These are phyloP conservation scores for Colletotrichum shisoi DNA, from an alignment of 2,329 filamentous ascomycete species.

Conservation along the genomic window DNA sequence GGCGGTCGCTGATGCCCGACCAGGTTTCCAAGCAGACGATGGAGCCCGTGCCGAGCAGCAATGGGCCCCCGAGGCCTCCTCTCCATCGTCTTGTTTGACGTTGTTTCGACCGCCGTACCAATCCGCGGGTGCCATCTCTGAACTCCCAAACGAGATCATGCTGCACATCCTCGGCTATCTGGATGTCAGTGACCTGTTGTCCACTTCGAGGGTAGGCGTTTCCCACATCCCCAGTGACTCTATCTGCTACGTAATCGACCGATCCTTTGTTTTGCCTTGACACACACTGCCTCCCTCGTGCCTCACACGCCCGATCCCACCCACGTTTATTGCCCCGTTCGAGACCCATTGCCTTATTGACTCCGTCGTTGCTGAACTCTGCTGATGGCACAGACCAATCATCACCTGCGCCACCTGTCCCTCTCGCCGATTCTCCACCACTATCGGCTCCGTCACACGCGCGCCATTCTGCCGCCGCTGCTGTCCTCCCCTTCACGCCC, in stretches of 20 bases:
- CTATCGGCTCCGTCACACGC: constrained; percentile 66
- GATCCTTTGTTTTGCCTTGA: neutral
- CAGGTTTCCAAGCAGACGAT: constrained; percentile 13
- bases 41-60: constrained; percentile 17
- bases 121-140: constrained; percentile 32
- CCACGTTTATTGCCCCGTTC: constrained; percentile 7
- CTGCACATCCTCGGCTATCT: constrained; percentile 64
- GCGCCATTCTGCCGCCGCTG: constrained; percentile 62
- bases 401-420: constrained; percentile 67
- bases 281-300: neutral
- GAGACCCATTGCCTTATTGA: constrained; percentile 12
- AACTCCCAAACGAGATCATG: constrained; percentile 65
- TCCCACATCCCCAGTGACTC: constrained; percentile 19
- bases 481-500: constrained; percentile 66
- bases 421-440: constrained; percentile 71
- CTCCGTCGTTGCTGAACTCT: constrained; percentile 21
- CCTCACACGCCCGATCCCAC: neutral
- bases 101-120: constrained; percentile 13
- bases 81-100: constrained; percentile 23
- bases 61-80: constrained; percentile 3
- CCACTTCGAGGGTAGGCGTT: constrained; percentile 62
- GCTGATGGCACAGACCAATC: constrained; percentile 60
- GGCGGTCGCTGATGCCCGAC: constrained; percentile 47
- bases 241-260: neutral
- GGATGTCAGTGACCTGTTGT: constrained; percentile 65